Evolutionary conservation across 2,329 filamentous ascomycete species (phyloP), one percentile per base, ranked within the genome.

Genomic region (Paracamarosporium sp.): DNA sequence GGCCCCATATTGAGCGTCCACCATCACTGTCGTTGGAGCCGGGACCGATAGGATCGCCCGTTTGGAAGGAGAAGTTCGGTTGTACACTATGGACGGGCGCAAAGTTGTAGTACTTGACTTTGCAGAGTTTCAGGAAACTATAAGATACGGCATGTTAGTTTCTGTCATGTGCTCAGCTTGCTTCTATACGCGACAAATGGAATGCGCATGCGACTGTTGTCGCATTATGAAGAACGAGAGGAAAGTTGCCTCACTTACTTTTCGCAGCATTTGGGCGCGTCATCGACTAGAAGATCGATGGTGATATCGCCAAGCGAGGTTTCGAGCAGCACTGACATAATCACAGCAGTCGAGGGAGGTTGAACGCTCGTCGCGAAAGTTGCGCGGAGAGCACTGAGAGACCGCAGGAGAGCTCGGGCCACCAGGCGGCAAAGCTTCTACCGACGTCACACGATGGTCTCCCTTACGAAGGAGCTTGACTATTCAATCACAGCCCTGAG

Each of bases 101-200:
- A 77, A 96, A 98, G 82, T 98, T 98, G 87, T 97, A 99, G 81
- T 98, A 99, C 82, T 97, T 99, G 79, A 93, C 83, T 81, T 98
- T 98, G 87, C 95, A 97, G 68, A 99, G 91, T 84, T 99, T 98
- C 56, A 99, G 83, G 78, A 99, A 98, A 84, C 92, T 96, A 67
- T 71, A 66, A 57, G 67, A 45, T 66, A 68, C 71, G 71, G 77
- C 65, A 70, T 82, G 82, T 88, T 81, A 83, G 82, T 81, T 71
- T 73, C 71, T 79, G 66, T 69, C 62, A 57, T 67, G 66, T 76
- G 75, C 81, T 89, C 81, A 88, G 86, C 81, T 74, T 78, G 72
- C 68, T 72, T 70, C 62, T 62, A 67, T 67, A 62, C 67, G 71
- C 65, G 61, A 69, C 61, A 62, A 17, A 50, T 5, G 62, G 57